These are phyloP conservation scores for Pseudogymnoascus sp. DNA, from an alignment of 2,329 filamentous ascomycete species.

Conservation along the genomic window DNA sequence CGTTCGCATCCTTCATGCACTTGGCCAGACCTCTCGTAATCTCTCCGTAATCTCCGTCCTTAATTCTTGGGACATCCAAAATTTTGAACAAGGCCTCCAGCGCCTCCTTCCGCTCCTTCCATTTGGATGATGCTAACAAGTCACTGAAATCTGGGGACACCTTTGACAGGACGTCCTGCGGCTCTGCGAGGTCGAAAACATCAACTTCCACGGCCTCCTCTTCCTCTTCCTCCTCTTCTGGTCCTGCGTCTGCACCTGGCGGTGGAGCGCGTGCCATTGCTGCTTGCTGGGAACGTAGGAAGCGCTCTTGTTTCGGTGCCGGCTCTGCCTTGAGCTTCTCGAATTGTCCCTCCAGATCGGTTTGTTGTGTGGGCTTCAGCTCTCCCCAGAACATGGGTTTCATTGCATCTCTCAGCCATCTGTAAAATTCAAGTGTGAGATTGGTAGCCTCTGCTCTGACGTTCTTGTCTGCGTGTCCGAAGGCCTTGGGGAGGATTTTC, in stretches of 20 bases:
- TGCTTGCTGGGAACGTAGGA: constrained; percentile 83
- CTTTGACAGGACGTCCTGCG: constrained; percentile 76
- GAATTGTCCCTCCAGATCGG: constrained; percentile 87
- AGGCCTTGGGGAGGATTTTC: constrained; percentile 80
- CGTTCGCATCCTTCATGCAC: constrained; percentile 97
- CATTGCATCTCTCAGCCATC: constrained; percentile 96
- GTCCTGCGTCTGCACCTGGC: constrained; percentile 48
- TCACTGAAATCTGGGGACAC: constrained; percentile 78
- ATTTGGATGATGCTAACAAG: constrained; percentile 80
- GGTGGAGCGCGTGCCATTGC: constrained; percentile 64
- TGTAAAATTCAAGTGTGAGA: constrained; percentile 86
- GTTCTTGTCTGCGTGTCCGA: constrained; percentile 96
- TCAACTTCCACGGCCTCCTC: constrained; percentile 65
- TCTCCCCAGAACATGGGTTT: constrained; percentile 97
- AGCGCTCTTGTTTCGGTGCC: constrained; percentile 78
- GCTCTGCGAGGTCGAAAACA: constrained; percentile 72
- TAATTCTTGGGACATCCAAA: constrained; percentile 81
- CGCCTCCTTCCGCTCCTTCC: constrained; percentile 96
- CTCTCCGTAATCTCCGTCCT: constrained; percentile 82
- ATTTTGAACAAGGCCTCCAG: constrained; percentile 71
- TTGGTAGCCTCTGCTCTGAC: constrained; percentile 89
- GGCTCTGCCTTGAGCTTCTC: constrained; percentile 86
- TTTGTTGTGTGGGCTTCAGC: constrained; percentile 89
- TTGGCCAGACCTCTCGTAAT: constrained; percentile 79
- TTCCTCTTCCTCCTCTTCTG: constrained; percentile 51